Conservation (phyloP, 768 basidiomycete genomes). For the Serendipita sp. region DNA sequence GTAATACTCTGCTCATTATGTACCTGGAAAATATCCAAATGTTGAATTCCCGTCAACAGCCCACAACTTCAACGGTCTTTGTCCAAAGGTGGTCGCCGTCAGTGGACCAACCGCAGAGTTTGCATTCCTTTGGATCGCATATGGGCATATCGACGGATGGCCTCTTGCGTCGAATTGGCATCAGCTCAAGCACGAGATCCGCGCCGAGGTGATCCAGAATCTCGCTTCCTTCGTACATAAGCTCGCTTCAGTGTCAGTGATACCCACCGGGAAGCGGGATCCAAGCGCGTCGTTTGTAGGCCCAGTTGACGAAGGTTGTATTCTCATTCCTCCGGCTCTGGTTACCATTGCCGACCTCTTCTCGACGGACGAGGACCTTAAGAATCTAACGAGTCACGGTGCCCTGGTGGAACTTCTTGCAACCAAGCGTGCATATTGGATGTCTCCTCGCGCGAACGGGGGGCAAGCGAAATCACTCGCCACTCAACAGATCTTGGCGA, state of each 20-base stretch:
- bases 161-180: constrained; percentile 1
- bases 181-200: not conserved
- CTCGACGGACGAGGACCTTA: not conserved
- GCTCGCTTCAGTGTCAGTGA: not conserved
- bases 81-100: not conserved
- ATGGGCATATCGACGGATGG: not conserved
- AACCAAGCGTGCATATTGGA: not conserved
- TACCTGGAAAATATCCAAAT: not conserved
- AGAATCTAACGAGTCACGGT: not conserved
- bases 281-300: not conserved
- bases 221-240: not conserved
- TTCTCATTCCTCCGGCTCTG: not conserved
- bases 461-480: not conserved
- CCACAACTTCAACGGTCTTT: not conserved
- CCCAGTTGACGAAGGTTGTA: not conserved
- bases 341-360: not conserved
- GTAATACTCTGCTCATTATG: not conserved
- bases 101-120: not conserved
- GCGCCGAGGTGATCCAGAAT: not conserved
- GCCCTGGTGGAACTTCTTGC: not conserved
- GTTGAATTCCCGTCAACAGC: not conserved
- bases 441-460: not conserved
- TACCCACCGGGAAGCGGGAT: not conserved
- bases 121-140: not conserved
- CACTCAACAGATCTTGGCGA: not conserved